Evolutionary conservation across 2,329 filamentous ascomycete species (phyloP).

Genomic region (Ophiostoma himal-ulmi): DNA sequence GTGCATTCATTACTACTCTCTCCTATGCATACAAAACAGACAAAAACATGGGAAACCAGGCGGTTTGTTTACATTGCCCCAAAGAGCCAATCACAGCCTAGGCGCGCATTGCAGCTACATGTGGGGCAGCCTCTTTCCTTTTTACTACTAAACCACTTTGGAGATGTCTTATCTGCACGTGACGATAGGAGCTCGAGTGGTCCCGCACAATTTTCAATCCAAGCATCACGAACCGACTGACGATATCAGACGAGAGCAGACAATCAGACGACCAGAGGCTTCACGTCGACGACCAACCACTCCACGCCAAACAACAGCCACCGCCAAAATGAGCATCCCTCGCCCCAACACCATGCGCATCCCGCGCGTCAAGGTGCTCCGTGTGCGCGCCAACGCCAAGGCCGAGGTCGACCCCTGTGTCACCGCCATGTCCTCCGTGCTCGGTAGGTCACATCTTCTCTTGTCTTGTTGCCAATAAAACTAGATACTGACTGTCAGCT

Average conservation of each 20-base stretch:
- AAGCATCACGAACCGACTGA: not conserved
- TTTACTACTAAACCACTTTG: no score
- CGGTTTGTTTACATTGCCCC: slow-evolving; percentile 25
- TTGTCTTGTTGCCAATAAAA: no score
- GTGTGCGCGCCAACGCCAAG: slow-evolving; percentile 48
- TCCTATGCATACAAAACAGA: not conserved
- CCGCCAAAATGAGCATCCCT: not conserved
- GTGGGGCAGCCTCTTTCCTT: not conserved
- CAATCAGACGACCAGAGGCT: not conserved
- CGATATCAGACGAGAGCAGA: not conserved
- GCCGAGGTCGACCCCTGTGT: slow-evolving; percentile 48
- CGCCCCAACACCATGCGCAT: slow-evolving; percentile 50
- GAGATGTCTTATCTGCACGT: slow-evolving; percentile 18
- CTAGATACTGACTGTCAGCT: slow-evolving; percentile 42
- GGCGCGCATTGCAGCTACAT: slow-evolving; percentile 4
- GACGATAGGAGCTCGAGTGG: slow-evolving; percentile 16
- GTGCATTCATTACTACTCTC: not conserved
- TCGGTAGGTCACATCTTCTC: slow-evolving; percentile 39
- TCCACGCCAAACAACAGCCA: slow-evolving; percentile 31
- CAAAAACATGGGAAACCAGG: slow-evolving; percentile 1
- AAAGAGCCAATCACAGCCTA: slow-evolving; percentile 20
- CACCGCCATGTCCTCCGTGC: slow-evolving; percentile 51
- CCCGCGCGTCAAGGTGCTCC: slow-evolving; percentile 50
- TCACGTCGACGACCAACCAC: not conserved
- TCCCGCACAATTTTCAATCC: slow-evolving; percentile 16